These are phyloP conservation scores for Ceratocystis huliohia DNA, from an alignment of 2,329 filamentous ascomycete genomes.

Conservation along the genomic window DNA sequence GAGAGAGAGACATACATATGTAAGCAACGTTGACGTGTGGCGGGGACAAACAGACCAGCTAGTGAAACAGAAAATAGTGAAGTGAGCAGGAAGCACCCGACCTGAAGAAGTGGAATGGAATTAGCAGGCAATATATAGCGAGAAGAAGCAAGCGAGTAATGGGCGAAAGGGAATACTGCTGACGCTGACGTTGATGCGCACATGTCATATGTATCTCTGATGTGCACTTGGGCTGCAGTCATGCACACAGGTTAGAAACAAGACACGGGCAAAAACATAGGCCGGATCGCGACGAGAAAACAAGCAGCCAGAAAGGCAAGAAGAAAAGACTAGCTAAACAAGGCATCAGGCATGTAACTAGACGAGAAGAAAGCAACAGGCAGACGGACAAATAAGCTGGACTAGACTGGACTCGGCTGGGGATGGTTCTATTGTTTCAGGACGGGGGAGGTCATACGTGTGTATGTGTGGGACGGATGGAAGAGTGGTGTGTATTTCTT, in stretches of 20 bases:
- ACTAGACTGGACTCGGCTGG: neutral
- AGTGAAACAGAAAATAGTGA: neutral
- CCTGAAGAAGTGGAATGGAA: neutral
- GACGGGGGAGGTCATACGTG: neutral
- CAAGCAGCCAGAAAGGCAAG: too few species aligned
- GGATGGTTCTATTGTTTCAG: neutral
- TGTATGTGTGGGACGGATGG: neutral
- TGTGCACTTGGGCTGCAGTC: too few species aligned
- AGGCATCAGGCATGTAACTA: too few species aligned
- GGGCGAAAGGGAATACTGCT: neutral
- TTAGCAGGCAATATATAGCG: constrained; percentile 2
- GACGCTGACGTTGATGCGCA: neutral
- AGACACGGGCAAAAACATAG: too few species aligned
- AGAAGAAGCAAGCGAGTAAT: neutral
- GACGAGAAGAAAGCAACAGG: too few species aligned
- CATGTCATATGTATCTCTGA: neutral
- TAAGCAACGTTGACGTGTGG: neutral
- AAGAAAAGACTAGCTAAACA: too few species aligned
- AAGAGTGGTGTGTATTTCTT: too few species aligned
- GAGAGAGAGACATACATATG: neutral
- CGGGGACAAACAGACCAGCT: neutral
- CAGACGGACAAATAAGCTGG: too few species aligned
- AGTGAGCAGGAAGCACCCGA: neutral
- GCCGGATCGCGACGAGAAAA: too few species aligned
- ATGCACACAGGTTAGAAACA: too few species aligned